Percentiles rank a stretch among this genome's conserved stretches.
Conservation (phyloP, 2,329 filamentous ascomycete species). For the Cordyceps cateniannulata region DNA sequence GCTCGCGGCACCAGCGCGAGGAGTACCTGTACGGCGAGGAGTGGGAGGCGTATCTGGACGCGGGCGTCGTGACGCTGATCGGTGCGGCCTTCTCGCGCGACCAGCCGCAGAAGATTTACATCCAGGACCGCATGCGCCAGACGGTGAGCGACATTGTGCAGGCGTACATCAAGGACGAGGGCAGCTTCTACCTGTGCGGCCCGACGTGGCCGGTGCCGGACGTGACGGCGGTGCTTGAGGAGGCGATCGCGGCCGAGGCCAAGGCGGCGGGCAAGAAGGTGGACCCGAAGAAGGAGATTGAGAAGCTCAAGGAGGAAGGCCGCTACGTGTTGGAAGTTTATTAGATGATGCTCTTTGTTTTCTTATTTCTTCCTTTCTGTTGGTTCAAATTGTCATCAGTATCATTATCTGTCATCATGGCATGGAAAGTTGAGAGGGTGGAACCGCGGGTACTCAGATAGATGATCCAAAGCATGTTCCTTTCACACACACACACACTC, state of each 20-base stretch:
- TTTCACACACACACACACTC: too few species aligned
- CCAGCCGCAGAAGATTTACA: conserved; percentile 98
- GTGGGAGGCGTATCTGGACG: conserved; percentile 96
- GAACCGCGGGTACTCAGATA: background rate
- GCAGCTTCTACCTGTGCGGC: conserved; percentile 94
- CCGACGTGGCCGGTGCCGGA: conserved; percentile 98
- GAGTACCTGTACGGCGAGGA: conserved; percentile 99
- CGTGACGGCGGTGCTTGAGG: conserved; percentile 87
- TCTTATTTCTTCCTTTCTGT: background rate
- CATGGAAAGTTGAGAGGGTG: background rate
- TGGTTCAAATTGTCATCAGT: background rate
- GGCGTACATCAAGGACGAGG: conserved; percentile 81
- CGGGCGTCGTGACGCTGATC: conserved; percentile 89
- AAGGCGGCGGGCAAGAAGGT: conserved; percentile 69
- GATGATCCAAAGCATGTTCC: background rate
- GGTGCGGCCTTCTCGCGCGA: conserved; percentile 94
- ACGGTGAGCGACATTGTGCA: conserved; percentile 74
- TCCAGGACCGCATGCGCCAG: conserved; percentile 96
- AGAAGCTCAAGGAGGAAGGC: conserved; percentile 89
- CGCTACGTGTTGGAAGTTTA: conserved; percentile 97
- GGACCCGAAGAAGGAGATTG: conserved; percentile 84
- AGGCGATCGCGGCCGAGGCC: conserved; percentile 76
- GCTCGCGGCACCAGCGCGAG: conserved; percentile 92
- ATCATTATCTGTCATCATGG: background rate
- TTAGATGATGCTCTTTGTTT: conserved; percentile 41